These are phyloP conservation scores for Rhodamnia rubescens DNA, from an alignment of 345 rosid genomes.

Conservation along the genomic window DNA sequence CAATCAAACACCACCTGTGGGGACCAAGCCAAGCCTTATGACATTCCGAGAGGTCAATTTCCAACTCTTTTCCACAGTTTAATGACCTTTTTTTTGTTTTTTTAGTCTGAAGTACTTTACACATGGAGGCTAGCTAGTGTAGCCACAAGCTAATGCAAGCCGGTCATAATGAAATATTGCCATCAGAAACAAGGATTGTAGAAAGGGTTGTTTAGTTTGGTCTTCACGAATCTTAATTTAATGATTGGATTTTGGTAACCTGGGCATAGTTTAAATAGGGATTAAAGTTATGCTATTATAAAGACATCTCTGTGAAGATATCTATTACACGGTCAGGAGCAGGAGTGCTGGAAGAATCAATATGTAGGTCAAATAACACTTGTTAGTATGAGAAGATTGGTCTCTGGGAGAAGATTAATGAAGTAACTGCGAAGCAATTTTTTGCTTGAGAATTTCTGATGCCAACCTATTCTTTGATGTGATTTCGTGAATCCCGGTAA, in stretches of 20 bases:
- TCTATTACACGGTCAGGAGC: background rate
- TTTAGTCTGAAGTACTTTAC: background rate
- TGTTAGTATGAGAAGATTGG: background rate
- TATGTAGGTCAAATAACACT: background rate
- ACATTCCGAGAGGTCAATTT: slow-evolving; percentile 76
- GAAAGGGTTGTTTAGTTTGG: background rate
- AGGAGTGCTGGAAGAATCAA: background rate
- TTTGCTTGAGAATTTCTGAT: background rate
- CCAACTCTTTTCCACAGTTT: background rate
- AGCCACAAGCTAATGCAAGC: background rate
- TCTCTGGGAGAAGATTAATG: background rate
- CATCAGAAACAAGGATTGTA: background rate
- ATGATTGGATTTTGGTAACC: background rate
- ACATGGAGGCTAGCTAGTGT: background rate
- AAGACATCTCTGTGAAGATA: background rate
- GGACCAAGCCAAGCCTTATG: slow-evolving; percentile 90
- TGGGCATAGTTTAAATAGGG: background rate
- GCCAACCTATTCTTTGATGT: background rate
- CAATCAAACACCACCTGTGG: slow-evolving; percentile 92
- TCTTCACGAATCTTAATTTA: background rate
- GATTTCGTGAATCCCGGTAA: background rate
- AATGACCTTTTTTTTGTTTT: background rate
- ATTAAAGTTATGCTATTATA: background rate
- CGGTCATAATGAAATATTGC: background rate
- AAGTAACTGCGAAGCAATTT: background rate